Evolutionary conservation across 2,329 filamentous ascomycete genomes (phyloP).

Genomic region (Chaetothyriales sp.): DNA sequence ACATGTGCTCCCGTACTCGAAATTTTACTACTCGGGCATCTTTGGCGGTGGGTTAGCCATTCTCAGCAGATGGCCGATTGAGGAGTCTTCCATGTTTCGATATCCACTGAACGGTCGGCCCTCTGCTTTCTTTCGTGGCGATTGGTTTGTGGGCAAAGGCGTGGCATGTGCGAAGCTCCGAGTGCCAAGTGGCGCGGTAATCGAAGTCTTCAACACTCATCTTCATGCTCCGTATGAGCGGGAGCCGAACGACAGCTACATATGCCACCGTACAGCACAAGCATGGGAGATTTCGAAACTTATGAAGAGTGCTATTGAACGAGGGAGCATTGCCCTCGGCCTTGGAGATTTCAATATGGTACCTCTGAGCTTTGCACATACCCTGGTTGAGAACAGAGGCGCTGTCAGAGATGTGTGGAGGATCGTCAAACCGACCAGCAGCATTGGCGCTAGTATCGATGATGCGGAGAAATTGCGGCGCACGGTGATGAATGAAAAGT

Average conservation of each 20-base stretch:
- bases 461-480: constrained; percentile 52
- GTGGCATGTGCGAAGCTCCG: constrained; percentile 66
- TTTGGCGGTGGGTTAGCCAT: constrained; percentile 85
- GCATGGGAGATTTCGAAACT: constrained; percentile 91
- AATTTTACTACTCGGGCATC: constrained; percentile 82
- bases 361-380: constrained; percentile 72
- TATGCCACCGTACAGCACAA: constrained; percentile 81
- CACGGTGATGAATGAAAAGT: constrained; percentile 29
- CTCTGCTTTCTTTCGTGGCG: constrained; percentile 77
- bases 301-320: constrained; percentile 64
- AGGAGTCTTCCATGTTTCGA: constrained; percentile 69
- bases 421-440: constrained; percentile 67
- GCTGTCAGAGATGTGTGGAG: constrained; percentile 76
- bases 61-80: constrained; percentile 81
- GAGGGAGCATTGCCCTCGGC: constrained; percentile 70
- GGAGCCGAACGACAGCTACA: constrained; percentile 68
- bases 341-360: constrained; percentile 95
- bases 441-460: constrained; percentile 59
- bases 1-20: constrained; percentile 69
- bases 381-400: constrained; percentile 63
- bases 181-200: constrained; percentile 28
- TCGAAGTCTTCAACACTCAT: constrained; percentile 90
- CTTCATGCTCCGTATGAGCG: constrained; percentile 77
- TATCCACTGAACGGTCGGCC: constrained; percentile 91
- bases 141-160: constrained; percentile 95